Percentiles rank a stretch among this genome's conserved stretches.
Evolutionary conservation across 495 filamentous ascomycete species (phyloP).

Genomic region (Chaetomium fimeti): DNA sequence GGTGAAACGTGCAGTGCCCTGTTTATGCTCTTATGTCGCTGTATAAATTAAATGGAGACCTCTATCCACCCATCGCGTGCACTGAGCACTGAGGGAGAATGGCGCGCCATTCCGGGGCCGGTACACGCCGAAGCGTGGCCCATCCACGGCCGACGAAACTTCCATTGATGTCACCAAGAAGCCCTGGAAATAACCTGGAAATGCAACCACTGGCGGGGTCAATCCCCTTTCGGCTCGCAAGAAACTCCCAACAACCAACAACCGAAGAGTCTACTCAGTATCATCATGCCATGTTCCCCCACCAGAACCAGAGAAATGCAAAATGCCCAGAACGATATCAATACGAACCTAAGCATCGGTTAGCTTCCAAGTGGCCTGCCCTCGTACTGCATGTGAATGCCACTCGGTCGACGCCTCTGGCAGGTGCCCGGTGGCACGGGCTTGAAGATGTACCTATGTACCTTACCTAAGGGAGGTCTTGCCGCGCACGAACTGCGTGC

Average conservation of each 20-base stretch:
- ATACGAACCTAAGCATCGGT: neutral
- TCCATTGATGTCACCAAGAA: slow-evolving; percentile 4
- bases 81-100: neutral
- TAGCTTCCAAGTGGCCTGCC: too few species aligned
- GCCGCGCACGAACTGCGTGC: neutral
- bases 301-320: neutral
- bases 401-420: neutral
- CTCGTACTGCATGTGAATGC: neutral
- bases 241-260: neutral
- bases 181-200: neutral
- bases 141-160: neutral
- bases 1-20: neutral
- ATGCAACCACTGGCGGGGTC: neutral
- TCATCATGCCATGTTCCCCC: neutral
- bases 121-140: slow-evolving; percentile 3
- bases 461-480: too few species aligned
- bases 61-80: neutral
- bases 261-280: neutral
- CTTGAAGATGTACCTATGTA: too few species aligned
- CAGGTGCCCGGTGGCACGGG: neutral
- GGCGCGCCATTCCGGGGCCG: neutral
- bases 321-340: neutral
- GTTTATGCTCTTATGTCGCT: slow-evolving; percentile 1
- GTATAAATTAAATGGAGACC: neutral
- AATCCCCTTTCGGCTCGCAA: too few species aligned